Conservation (phyloP, 2,329 filamentous ascomycete species). For the Lizonia empirigonia region DNA sequence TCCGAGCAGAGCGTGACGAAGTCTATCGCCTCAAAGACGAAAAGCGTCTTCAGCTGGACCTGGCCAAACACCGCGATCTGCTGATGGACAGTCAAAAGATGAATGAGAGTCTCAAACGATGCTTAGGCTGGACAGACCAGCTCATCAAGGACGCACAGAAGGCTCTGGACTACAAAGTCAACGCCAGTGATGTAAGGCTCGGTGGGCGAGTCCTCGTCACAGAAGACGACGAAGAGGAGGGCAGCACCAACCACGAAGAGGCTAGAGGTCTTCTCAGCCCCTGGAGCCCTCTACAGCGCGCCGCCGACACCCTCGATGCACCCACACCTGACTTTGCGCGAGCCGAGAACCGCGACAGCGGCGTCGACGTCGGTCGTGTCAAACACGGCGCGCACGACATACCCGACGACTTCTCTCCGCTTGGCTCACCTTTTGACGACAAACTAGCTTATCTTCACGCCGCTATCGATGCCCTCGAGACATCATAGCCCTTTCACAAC, state of each 20-base stretch:
- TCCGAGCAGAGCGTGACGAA: slow-evolving; percentile 51
- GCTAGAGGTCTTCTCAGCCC: slow-evolving; percentile 44
- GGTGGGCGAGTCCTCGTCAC: slow-evolving; percentile 77
- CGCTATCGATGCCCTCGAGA: slow-evolving; percentile 27
- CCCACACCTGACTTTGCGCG: slow-evolving; percentile 23
- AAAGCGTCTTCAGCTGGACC: slow-evolving; percentile 79
- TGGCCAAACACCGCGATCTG: slow-evolving; percentile 86
- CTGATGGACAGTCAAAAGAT: slow-evolving; percentile 91
- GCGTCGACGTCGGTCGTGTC: slow-evolving; percentile 42
- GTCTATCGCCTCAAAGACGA: slow-evolving; percentile 75
- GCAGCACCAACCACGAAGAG: slow-evolving; percentile 21
- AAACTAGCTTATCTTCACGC: slow-evolving; percentile 31
- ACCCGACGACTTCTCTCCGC: slow-evolving; percentile 25
- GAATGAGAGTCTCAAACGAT: slow-evolving; percentile 90
- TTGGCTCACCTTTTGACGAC: slow-evolving; percentile 39
- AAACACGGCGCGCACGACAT: slow-evolving; percentile 25
- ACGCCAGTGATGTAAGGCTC: slow-evolving; percentile 77
- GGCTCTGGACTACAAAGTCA: slow-evolving; percentile 82
- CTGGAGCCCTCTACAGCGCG: slow-evolving; percentile 42
- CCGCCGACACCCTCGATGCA: slow-evolving; percentile 23
- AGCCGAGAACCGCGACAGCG: slow-evolving; percentile 47
- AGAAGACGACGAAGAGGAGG: slow-evolving; percentile 62
- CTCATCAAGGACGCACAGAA: slow-evolving; percentile 88
- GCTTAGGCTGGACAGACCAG: slow-evolving; percentile 86
- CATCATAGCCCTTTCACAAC: slow-evolving; percentile 15